Percentiles rank a stretch among this genome's conserved stretches.
phyloP scores from a whole-genome alignment of 805 yeast species.

The Deakozyma indianensis region DNA sequence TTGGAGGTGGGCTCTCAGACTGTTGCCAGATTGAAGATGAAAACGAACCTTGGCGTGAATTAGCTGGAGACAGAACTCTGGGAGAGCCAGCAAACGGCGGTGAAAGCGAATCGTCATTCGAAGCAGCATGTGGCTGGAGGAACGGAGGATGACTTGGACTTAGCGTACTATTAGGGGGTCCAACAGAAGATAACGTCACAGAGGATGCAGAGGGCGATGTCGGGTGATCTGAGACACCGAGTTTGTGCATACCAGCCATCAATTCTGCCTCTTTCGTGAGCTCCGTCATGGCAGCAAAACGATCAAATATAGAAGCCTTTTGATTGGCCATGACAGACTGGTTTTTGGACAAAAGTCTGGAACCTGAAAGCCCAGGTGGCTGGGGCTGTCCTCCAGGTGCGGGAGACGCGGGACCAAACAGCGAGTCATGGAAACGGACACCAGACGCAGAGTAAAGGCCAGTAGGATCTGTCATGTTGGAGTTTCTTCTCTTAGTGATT shows the following conservation, averaged over 20 bases:
- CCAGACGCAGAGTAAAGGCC: constrained; percentile 1
- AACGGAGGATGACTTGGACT: constrained; percentile 1
- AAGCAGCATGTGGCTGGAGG: neutral
- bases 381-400: neutral
- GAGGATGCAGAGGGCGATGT: neutral
- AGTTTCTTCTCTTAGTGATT: neutral
- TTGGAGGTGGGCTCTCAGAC: neutral
- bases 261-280: neutral
- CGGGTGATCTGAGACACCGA: neutral
- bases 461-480: neutral
- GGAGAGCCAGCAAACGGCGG: neutral
- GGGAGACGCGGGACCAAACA: neutral
- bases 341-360: neutral
- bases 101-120: neutral
- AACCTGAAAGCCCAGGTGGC: neutral
- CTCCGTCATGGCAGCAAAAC: constrained; percentile 1
- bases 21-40: neutral
- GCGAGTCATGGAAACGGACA: neutral
- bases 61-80: neutral
- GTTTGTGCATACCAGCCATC: neutral
- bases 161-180: neutral
- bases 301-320: neutral
- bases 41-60: neutral
- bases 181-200: neutral
- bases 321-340: neutral